Evolutionary conservation across 2,329 filamentous ascomycete genomes (phyloP).

Genomic region (Leptoxyphium fumago): DNA sequence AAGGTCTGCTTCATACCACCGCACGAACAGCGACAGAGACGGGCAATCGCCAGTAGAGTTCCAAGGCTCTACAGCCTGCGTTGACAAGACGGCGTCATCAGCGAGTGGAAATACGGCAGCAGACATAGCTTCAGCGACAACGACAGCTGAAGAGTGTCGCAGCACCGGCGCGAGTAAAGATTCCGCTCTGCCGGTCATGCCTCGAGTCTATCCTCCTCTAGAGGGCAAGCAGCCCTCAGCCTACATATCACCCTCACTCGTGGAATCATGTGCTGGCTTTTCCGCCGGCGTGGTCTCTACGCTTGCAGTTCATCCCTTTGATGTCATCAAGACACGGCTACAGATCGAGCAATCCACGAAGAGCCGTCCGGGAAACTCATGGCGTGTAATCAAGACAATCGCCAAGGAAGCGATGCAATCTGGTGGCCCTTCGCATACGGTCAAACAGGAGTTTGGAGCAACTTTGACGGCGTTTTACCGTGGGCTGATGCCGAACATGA

Average conservation of each 20-base stretch:
- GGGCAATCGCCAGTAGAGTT: background rate
- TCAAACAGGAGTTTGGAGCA: conserved; percentile 1
- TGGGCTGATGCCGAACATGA: conserved; percentile 74
- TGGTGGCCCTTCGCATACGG: background rate
- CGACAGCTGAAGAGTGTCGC: background rate
- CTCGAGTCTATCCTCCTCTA: conserved; percentile 34
- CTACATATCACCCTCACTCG: conserved; percentile 57
- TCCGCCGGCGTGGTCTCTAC: conserved; percentile 78
- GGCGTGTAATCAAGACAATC: conserved; percentile 15
- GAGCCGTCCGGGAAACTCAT: conserved; percentile 12
- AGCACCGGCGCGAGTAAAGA: background rate
- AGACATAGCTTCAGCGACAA: background rate
- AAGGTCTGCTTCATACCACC: background rate
- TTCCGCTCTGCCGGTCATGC: conserved; percentile 20
- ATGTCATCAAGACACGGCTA: conserved; percentile 91
- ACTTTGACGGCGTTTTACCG: conserved; percentile 56
- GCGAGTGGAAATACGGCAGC: background rate
- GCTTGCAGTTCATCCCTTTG: conserved; percentile 76
- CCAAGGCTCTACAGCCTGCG: background rate
- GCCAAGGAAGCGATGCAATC: conserved; percentile 11
- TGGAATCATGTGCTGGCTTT: conserved; percentile 83
- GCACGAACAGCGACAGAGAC: background rate
- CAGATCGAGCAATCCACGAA: conserved; percentile 35
- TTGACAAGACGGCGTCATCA: background rate
- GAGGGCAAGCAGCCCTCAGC: conserved; percentile 29